These are phyloP conservation scores for Phialemonium atrogriseum DNA, from an alignment of 2,329 filamentous ascomycete genomes.

Conservation along the genomic window DNA sequence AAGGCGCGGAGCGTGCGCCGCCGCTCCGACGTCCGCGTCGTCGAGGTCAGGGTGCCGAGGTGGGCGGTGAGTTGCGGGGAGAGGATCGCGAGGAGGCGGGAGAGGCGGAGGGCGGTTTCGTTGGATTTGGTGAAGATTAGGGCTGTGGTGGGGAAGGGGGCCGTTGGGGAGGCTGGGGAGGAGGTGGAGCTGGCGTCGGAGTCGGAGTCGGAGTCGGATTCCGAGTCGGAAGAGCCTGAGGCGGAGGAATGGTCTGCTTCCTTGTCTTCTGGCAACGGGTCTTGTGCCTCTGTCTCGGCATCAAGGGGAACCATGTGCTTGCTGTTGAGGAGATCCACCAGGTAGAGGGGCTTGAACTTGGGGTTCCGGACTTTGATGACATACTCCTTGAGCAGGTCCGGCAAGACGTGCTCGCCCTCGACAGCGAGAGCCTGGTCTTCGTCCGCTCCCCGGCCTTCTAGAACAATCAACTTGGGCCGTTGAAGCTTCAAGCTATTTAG, in stretches of 20 bases:
- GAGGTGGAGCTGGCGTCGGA: constrained; percentile 14
- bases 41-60: constrained; percentile 68
- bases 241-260: constrained; percentile 21
- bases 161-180: constrained; percentile 9
- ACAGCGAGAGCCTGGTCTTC: constrained; percentile 27
- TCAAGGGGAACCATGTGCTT: constrained; percentile 33
- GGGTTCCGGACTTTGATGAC: constrained; percentile 61
- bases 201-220: constrained; percentile 23
- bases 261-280: constrained; percentile 26
- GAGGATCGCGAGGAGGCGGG: constrained; percentile 65
- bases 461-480: constrained; percentile 66
- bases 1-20: constrained; percentile 63
- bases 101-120: constrained; percentile 79
- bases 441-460: constrained; percentile 45
- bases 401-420: constrained; percentile 46
- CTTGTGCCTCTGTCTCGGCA: constrained; percentile 4
- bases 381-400: constrained; percentile 52
- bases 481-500: constrained; percentile 64
- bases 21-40: constrained; percentile 63
- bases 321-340: constrained; percentile 66
- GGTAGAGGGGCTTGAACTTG: constrained; percentile 70
- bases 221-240: constrained; percentile 20
- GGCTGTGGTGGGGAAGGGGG: constrained; percentile 34
- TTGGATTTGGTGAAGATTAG: constrained; percentile 90
- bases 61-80: constrained; percentile 46